Evolutionary conservation across 108 stramenopile species (phyloP).

Genomic region (Stephanodiscus triporus): DNA sequence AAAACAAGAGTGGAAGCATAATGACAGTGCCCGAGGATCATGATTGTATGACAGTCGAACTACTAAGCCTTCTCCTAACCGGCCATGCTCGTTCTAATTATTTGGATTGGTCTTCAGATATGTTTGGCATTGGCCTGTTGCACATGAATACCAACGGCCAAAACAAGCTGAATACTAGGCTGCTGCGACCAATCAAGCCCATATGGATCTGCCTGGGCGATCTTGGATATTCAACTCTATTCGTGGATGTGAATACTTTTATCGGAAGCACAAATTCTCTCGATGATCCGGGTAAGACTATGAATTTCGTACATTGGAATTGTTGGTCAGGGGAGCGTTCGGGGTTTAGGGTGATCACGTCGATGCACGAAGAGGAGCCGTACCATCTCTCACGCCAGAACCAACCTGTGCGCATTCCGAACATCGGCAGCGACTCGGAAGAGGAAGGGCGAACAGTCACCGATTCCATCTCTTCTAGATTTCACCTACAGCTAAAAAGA

Average conservation of each 20-base stretch:
- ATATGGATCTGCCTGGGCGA: constrained; percentile 78
- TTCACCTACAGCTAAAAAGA: constrained; percentile 13
- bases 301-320: constrained; percentile 70
- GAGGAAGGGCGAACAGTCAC: constrained; percentile 33
- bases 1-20: constrained; percentile 15
- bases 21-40: constrained; percentile 48
- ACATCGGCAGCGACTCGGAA: constrained; percentile 25
- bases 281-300: constrained; percentile 53
- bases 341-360: constrained; percentile 56
- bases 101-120: constrained; percentile 63
- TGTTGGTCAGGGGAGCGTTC: constrained; percentile 64
- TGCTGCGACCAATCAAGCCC: constrained; percentile 63
- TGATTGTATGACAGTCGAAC: constrained; percentile 61
- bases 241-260: constrained; percentile 39
- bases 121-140: constrained; percentile 70
- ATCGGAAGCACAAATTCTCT: constrained; percentile 33
- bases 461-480: constrained; percentile 19
- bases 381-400: not conserved
- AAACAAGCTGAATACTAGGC: constrained; percentile 24
- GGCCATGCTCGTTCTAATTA: constrained; percentile 50
- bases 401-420: not conserved
- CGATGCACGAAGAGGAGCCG: constrained; percentile 28
- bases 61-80: constrained; percentile 75
- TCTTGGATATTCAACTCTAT: constrained; percentile 62
- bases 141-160: constrained; percentile 23